These are phyloP conservation scores for Davidsoniella virescens DNA, from an alignment of 2,329 filamentous ascomycete species.

Conservation along the genomic window DNA sequence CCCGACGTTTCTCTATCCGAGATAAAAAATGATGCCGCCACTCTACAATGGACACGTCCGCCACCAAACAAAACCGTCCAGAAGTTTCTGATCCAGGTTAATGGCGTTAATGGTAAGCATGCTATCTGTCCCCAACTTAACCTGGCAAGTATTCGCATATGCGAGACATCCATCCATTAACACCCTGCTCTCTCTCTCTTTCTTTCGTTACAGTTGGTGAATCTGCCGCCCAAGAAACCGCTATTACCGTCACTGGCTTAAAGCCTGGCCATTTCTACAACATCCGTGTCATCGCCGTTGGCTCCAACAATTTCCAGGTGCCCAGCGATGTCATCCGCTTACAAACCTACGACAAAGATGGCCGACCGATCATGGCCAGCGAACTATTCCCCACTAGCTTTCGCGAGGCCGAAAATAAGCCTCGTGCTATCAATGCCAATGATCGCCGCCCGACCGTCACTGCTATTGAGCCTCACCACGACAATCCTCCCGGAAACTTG, in stretches of 20 bases:
- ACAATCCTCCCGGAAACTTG: background rate
- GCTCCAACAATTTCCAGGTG: conserved; percentile 81
- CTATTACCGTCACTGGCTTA: conserved; percentile 67
- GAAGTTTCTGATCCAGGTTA: conserved; percentile 84
- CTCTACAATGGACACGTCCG: conserved; percentile 78
- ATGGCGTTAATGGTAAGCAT: conserved; percentile 68
- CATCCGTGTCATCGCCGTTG: conserved; percentile 80
- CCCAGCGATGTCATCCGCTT: conserved; percentile 74
- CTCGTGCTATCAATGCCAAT: conserved; percentile 24
- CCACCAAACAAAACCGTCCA: conserved; percentile 50
- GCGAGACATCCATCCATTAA: background rate
- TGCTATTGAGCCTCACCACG: conserved; percentile 39
- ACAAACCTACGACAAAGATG: conserved; percentile 54
- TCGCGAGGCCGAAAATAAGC: conserved; percentile 32
- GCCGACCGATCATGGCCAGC: conserved; percentile 42
- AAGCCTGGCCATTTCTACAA: conserved; percentile 84
- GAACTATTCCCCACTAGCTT: conserved; percentile 41
- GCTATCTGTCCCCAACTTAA: background rate
- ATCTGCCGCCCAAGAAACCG: conserved; percentile 59
- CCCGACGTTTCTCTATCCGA: conserved; percentile 82
- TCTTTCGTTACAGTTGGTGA: conserved; percentile 50
- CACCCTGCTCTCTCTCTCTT: background rate
- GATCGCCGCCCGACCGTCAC: conserved; percentile 31
- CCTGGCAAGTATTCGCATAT: background rate
- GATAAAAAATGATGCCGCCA: conserved; percentile 73